These are phyloP conservation scores for Xylaria digitata DNA, from an alignment of 2,329 filamentous ascomycete species.

Conservation along the genomic window DNA sequence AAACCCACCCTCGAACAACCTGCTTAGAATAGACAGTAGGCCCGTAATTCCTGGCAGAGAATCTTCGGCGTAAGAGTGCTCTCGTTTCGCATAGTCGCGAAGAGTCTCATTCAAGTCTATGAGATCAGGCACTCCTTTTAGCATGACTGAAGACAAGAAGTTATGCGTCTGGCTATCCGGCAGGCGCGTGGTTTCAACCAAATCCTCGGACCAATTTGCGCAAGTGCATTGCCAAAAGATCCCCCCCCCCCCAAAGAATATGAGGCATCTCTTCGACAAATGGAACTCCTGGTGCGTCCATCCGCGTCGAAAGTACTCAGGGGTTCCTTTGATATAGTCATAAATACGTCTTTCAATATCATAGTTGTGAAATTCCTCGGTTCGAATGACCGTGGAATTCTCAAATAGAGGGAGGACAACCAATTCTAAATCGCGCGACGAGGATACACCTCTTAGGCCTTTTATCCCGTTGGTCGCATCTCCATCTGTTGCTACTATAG, in stretches of 20 bases:
- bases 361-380: too few species aligned
- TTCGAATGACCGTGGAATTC: background rate
- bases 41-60: conserved; percentile 3
- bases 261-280: conserved; percentile 7
- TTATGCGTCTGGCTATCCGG: too few species aligned
- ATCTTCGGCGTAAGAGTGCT: conserved; percentile 3
- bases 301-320: background rate
- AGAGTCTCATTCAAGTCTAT: background rate
- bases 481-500: conserved; percentile 5
- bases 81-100: background rate
- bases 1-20: conserved; percentile 6
- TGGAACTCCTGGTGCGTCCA: conserved; percentile 10
- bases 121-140: background rate
- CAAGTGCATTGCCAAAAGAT: background rate
- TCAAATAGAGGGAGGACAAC: background rate
- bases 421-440: background rate
- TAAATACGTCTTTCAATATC: too few species aligned
- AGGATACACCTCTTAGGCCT: background rate
- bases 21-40: conserved; percentile 3
- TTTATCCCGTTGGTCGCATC: background rate
- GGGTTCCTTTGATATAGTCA: background rate
- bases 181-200: background rate
- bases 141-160: background rate
- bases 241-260: background rate
- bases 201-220: background rate